Conservation (phyloP, 2,329 filamentous ascomycete species). For the Scedosporium apiospermum region DNA sequence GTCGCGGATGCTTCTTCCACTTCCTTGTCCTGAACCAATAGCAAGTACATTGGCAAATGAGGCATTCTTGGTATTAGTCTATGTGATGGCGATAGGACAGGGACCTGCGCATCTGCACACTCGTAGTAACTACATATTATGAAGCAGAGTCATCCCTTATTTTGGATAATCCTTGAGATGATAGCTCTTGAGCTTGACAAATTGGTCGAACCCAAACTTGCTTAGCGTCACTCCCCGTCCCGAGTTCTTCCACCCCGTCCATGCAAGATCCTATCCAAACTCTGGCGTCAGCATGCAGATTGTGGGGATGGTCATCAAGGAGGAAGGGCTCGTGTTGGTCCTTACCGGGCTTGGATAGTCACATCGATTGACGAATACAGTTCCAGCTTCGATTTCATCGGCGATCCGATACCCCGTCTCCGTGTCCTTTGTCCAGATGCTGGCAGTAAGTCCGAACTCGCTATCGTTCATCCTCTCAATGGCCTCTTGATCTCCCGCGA, state of each 20-base stretch:
- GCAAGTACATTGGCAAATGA: too few relatives aligned
- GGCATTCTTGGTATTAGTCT: too few relatives aligned
- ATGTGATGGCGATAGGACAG: too few relatives aligned
- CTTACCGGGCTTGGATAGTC: constrained; percentile 86
- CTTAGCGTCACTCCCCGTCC: constrained; percentile 86
- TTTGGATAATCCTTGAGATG: constrained; percentile 78
- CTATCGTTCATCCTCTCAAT: constrained; percentile 86
- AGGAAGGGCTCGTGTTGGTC: background rate
- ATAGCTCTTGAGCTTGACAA: constrained; percentile 92
- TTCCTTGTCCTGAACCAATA: too few relatives aligned
- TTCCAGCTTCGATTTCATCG: constrained; percentile 80
- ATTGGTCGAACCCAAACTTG: constrained; percentile 87
- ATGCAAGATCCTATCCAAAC: constrained; percentile 66
- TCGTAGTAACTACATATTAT: background rate
- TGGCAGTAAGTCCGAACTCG: constrained; percentile 89
- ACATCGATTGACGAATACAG: constrained; percentile 90
- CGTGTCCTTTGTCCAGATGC: constrained; percentile 90
- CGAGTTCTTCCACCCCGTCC: constrained; percentile 97
- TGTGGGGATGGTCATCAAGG: background rate
- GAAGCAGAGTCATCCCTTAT: constrained; percentile 21
- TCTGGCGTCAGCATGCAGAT: constrained; percentile 12
- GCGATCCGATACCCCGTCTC: constrained; percentile 65
- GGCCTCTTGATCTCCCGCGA: constrained; percentile 72
- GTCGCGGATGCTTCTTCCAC: too few relatives aligned
- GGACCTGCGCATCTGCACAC: background rate